A percentile compares a stretch with the other conserved stretches of the same genome.
Evolutionary conservation across 2,329 filamentous ascomycete species (phyloP).

Genomic region (Fusarium stilboides): DNA sequence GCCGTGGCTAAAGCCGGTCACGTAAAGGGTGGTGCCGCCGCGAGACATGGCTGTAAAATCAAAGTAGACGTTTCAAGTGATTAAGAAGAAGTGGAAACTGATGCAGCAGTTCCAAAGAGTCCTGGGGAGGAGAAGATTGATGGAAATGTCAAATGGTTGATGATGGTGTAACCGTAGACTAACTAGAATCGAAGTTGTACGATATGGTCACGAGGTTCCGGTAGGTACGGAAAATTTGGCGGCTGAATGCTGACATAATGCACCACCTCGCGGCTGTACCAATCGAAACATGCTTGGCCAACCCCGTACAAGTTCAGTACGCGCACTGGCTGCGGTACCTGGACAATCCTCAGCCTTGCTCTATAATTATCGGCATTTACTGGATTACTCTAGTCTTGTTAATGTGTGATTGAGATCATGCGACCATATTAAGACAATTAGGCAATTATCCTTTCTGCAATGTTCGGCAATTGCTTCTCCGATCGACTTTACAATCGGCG

Average conservation of each 20-base stretch:
- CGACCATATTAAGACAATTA: background rate
- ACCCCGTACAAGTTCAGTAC: background rate
- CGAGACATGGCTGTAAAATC: constrained; percentile 80
- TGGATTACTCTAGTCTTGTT: too few species aligned
- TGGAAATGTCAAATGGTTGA: constrained; percentile 36
- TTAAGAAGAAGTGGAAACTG: constrained; percentile 36
- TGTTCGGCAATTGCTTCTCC: background rate
- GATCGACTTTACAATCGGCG: constrained; percentile 8
- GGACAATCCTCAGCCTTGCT: constrained; percentile 10
- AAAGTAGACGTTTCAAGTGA: constrained; percentile 18
- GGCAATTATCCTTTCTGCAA: background rate
- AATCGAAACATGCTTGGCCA: constrained; percentile 12
- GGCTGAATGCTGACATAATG: constrained; percentile 48
- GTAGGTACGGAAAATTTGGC: constrained; percentile 48
- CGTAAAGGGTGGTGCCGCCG: constrained; percentile 94
- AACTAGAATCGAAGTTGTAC: constrained; percentile 37
- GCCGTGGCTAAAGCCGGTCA: constrained; percentile 98
- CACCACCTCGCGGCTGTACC: background rate
- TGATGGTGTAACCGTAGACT: constrained; percentile 35
- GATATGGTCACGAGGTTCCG: constrained; percentile 42
- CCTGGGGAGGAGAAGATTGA: constrained; percentile 38
- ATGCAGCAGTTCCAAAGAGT: constrained; percentile 48
- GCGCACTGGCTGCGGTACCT: background rate
- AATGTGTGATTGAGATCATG: background rate
- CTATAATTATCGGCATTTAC: background rate